Conservation (phyloP, 148 eudicot species). For the Camellia lanceoleosa region DNA sequence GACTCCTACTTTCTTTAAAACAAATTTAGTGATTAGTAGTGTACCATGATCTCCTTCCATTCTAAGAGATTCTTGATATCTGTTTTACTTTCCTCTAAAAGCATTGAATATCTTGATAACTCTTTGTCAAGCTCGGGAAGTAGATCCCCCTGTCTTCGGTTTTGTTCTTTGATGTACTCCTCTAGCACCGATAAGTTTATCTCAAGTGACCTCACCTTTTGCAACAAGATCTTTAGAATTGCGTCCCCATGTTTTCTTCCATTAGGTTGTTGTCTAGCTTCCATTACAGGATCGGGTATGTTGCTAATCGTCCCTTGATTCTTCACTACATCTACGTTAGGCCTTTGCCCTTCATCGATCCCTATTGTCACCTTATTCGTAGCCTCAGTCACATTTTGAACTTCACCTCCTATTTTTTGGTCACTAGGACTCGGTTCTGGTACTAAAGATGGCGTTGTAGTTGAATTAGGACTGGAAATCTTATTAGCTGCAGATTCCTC, state of each 20-base stretch:
- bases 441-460: slow-evolving; percentile 29
- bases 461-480: slow-evolving; percentile 40
- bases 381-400: slow-evolving; percentile 28
- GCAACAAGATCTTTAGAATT: slow-evolving; percentile 80
- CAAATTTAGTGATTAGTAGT: slow-evolving; percentile 4
- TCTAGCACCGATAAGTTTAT: slow-evolving; percentile 67
- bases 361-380: slow-evolving; percentile 38
- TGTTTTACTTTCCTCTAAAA: slow-evolving; percentile 51
- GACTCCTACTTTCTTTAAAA: background rate
- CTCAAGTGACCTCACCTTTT: slow-evolving; percentile 82
- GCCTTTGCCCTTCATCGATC: slow-evolving; percentile 33
- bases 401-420: slow-evolving; percentile 32
- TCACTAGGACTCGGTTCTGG: slow-evolving; percentile 33
- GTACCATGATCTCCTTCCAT: slow-evolving; percentile 73
- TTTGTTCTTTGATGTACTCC: slow-evolving; percentile 68
- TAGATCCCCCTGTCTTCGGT: slow-evolving; percentile 58
- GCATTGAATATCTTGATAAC: slow-evolving; percentile 38
- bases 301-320: slow-evolving; percentile 29
- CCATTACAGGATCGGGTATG: slow-evolving; percentile 45
- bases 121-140: slow-evolving; percentile 68
- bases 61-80: slow-evolving; percentile 57
- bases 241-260: slow-evolving; percentile 77
- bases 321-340: slow-evolving; percentile 29
- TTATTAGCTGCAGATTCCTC: slow-evolving; percentile 30
- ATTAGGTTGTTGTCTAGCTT: slow-evolving; percentile 46